Percentiles rank a stretch among this genome's conserved stretches.
Evolutionary conservation across 495 filamentous ascomycete genomes (phyloP).

Genomic region (Talaromyces liani): DNA sequence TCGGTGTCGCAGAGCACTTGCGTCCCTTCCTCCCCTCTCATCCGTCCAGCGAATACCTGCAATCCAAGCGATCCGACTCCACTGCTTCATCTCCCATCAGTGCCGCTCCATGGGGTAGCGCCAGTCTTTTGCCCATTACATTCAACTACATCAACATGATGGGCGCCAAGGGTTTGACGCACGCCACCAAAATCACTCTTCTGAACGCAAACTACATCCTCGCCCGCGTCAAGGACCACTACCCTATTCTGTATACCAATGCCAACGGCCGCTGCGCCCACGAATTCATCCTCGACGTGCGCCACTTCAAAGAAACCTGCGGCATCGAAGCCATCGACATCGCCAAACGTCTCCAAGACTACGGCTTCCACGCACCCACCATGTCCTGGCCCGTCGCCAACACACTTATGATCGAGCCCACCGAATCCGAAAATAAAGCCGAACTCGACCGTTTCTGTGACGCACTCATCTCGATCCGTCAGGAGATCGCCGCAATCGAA

Average conservation of each 20-base stretch:
- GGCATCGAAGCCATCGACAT: slow-evolving; percentile 94
- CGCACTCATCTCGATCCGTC: slow-evolving; percentile 80
- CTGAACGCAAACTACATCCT: slow-evolving; percentile 99
- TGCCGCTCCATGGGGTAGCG: slow-evolving; percentile 85
- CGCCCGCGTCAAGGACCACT: slow-evolving; percentile 81
- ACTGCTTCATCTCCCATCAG: slow-evolving; percentile 59
- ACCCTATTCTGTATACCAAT: slow-evolving; percentile 90
- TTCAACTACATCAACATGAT: slow-evolving; percentile 99
- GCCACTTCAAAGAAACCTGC: slow-evolving; percentile 73
- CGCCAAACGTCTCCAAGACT: slow-evolving; percentile 96
- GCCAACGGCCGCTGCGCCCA: slow-evolving; percentile 82
- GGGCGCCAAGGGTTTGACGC: slow-evolving; percentile 84
- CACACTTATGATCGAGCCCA: slow-evolving; percentile 98
- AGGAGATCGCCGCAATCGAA: slow-evolving; percentile 82
- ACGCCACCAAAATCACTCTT: slow-evolving; percentile 88
- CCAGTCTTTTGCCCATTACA: slow-evolving; percentile 90
- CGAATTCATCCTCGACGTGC: slow-evolving; percentile 95
- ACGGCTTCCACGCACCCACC: slow-evolving; percentile 96
- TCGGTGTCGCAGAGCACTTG: slow-evolving; percentile 83
- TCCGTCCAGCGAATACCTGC: slow-evolving; percentile 45
- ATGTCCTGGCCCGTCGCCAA: slow-evolving; percentile 98
- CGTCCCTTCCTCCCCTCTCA: slow-evolving; percentile 72
- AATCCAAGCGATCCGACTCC: slow-evolving; percentile 52
- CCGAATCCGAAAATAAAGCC: slow-evolving; percentile 86
- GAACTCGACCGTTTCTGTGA: slow-evolving; percentile 95